Conservation (phyloP, 164 flowering plant species). For the Protea cynaroides region DNA sequence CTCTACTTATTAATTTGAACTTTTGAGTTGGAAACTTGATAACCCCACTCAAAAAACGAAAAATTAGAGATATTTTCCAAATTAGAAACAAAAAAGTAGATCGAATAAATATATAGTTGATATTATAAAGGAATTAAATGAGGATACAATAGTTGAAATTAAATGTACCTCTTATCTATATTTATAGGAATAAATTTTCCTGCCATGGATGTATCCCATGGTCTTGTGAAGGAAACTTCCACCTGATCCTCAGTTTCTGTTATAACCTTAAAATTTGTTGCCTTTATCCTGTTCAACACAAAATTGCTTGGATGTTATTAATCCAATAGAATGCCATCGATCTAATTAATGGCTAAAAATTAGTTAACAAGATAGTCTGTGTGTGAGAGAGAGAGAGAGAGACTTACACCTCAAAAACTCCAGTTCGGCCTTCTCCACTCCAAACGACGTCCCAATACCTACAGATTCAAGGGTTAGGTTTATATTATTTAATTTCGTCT, state of each 20-base stretch:
- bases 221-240: constrained; percentile 75
- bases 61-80: neutral
- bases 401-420: constrained; percentile 28
- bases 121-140: too few species aligned
- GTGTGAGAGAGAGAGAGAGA: too few species aligned
- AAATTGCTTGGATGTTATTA: too few species aligned
- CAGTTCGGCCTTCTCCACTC: constrained; percentile 19
- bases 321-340: too few species aligned
- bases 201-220: constrained; percentile 69
- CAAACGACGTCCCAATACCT: constrained; percentile 48
- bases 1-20: too few species aligned
- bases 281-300: constrained; percentile 51
- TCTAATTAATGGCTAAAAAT: too few species aligned
- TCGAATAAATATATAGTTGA: neutral
- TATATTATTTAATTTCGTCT: too few species aligned
- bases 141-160: neutral
- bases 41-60: too few species aligned
- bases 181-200: constrained; percentile 61
- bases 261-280: constrained; percentile 55
- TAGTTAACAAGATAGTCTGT: too few species aligned
- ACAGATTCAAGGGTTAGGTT: neutral
- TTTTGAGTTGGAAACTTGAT: too few species aligned
- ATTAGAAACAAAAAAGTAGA: too few species aligned
- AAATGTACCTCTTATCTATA: constrained; percentile 76
- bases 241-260: constrained; percentile 64